Base-by-base conservation (phyloP, 495 filamentous ascomycete species). In the Thermothielavioides terrestris region DNA sequence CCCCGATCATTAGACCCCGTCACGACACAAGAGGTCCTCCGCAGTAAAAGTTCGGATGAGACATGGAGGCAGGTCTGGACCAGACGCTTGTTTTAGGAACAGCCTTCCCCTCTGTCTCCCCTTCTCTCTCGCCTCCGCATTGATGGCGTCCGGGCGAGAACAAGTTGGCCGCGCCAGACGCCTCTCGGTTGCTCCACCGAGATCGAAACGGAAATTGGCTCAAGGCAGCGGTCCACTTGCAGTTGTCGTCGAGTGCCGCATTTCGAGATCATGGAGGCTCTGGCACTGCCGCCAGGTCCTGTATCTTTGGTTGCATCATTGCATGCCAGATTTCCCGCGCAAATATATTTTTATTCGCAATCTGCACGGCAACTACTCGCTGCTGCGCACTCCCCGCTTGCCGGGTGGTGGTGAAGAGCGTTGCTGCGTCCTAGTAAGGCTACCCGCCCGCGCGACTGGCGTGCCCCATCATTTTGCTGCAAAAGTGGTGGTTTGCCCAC, bases 341-440 rank as follows among this genome's bases (percentile, higher is more conserved):
- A n/a, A 40, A 54, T 53, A 57, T 66, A 66, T 66, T 66, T 66
- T 66, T 66, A 60, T 53, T 53, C 54, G 18, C 41, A 36, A 15
- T 25, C 52, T 55, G 42, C 55, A 55, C 58, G 54, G 63, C 57
- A 61, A 49, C 34, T 41, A 48, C 47, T 40, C 25, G 49, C 43
- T 44, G 55, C 60, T 59, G 60, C 60, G 53, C 55, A 59, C 32
- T 56, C 62, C 60, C 58, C 52, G 40, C 37, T 42, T 34, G 30
- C 44, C 59, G 60, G 53, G 34, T 47, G 59, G 45, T 49, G 52
- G 45, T 49, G n/a, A n/a, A n/a, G n/a, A n/a, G n/a, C n/a, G n/a
- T n/a, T n/a, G n/a, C n/a, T n/a, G n/a, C n/a, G n/a, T n/a, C n/a
- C n/a, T n/a, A n/a, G n/a, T 46, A 42, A 50, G 41, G 32, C 21